A percentile compares a stretch with the other conserved stretches of the same genome.
Conservation (phyloP, 1,284 basidiomycete species). For the Puccinia hordei region DNA sequence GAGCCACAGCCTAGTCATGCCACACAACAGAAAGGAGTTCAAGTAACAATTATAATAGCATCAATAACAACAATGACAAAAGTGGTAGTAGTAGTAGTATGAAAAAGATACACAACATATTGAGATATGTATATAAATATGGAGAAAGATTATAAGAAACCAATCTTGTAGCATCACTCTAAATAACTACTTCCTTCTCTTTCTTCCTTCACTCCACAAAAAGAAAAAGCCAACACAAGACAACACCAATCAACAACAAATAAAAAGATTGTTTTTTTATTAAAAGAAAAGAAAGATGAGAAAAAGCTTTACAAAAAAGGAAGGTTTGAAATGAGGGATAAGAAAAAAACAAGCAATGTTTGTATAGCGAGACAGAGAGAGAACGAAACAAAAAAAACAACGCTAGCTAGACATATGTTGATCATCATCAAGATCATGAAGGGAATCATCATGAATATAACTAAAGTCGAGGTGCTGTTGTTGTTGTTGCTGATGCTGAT, state of each 20-base stretch:
- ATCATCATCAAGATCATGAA: conserved; percentile 7
- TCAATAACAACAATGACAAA: too few relatives aligned
- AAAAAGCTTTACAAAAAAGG: not conserved
- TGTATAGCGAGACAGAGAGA: not conserved
- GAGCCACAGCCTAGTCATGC: too few relatives aligned
- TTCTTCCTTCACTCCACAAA: too few relatives aligned
- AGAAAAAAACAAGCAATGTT: not conserved
- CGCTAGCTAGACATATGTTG: conserved; percentile 24
- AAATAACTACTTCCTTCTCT: too few relatives aligned
- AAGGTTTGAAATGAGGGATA: not conserved
- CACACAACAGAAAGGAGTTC: too few relatives aligned
- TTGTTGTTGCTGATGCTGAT: conserved; percentile 1
- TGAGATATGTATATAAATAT: too few relatives aligned
- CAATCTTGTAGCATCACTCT: too few relatives aligned
- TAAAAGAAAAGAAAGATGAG: too few relatives aligned
- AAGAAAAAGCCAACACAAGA: not conserved
- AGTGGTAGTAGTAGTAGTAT: too few relatives aligned
- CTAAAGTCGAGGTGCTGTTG: conserved; percentile 3
- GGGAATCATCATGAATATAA: not conserved
- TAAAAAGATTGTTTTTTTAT: not conserved
- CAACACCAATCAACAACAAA: not conserved
- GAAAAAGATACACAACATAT: too few relatives aligned
- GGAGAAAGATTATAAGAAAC: too few relatives aligned
- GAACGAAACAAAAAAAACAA: not conserved
- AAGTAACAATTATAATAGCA: too few relatives aligned